These are phyloP conservation scores for Gynandropsis gynandra DNA, from an alignment of 345 rosid genomes.

Conservation along the genomic window DNA sequence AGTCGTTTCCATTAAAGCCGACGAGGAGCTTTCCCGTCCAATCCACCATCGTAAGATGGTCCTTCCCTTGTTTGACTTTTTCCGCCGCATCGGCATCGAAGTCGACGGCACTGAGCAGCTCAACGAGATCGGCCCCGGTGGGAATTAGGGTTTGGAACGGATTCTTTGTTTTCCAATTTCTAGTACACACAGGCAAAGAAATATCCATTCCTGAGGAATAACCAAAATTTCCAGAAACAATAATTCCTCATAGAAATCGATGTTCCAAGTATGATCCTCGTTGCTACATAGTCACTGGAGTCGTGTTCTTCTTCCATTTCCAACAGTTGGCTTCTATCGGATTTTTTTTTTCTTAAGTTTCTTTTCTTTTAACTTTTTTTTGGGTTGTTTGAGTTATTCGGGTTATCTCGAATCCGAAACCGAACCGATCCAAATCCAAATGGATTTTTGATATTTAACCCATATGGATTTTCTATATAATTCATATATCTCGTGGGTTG, in stretches of 20 bases:
- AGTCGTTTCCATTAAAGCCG: conserved; percentile 41
- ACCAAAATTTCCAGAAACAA: too few species aligned
- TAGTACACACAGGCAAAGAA: background rate
- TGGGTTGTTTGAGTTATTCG: too few species aligned
- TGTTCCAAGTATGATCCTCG: too few species aligned
- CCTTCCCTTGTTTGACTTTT: conserved; percentile 63
- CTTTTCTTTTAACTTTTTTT: too few species aligned
- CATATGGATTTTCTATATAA: too few species aligned
- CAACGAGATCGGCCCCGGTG: conserved; percentile 27
- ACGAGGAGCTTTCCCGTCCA: conserved; percentile 69
- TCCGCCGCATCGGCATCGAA: conserved; percentile 59
- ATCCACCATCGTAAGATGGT: conserved; percentile 54
- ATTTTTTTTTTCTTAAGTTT: too few species aligned
- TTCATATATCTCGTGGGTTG: too few species aligned
- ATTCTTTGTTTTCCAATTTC: conserved; percentile 11
- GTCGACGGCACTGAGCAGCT: conserved; percentile 62
- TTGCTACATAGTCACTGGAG: conserved; percentile 17
- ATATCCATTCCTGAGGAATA: too few species aligned
- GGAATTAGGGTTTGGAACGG: conserved; percentile 18
- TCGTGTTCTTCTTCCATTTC: conserved; percentile 68
- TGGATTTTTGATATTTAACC: too few species aligned
- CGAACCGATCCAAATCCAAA: too few species aligned
- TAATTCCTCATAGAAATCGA: too few species aligned
- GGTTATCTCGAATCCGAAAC: too few species aligned
- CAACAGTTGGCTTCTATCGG: conserved; percentile 68